Percentiles rank a stretch among this genome's conserved stretches.
Conservation (phyloP, 2,329 filamentous ascomycete genomes). For the Colletotrichum salicis region DNA sequence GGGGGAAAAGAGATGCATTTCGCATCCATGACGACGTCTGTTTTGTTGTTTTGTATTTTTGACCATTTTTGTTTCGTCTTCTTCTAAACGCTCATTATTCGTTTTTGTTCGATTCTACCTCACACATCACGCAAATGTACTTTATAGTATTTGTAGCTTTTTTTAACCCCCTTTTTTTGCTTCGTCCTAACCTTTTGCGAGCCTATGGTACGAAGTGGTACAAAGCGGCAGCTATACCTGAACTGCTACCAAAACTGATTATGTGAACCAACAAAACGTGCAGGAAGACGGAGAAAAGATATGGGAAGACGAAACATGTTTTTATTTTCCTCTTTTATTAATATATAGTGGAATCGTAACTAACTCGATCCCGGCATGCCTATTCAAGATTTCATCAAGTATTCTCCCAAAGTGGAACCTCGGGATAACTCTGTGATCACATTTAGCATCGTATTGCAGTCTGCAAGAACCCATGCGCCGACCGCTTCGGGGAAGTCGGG, state of each 20-base stretch:
- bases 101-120: background rate
- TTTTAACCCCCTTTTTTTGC: background rate
- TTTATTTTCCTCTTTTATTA: background rate
- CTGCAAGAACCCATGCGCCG: background rate
- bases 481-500: background rate
- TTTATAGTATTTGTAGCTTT: background rate
- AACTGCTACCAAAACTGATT: background rate
- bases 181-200: background rate
- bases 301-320: background rate
- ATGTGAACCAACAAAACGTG: background rate
- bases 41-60: background rate
- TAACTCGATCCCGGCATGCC: background rate
- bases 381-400: background rate
- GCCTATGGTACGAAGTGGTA: background rate
- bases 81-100: background rate
- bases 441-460: background rate
- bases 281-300: background rate
- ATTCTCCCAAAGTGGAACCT: background rate
- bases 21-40: conserved; percentile 25
- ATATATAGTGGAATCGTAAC: background rate
- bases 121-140: background rate
- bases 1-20: conserved; percentile 5
- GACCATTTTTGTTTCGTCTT: background rate
- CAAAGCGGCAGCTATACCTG: background rate
- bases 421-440: background rate